phyloP scores from a whole-genome alignment of 148 eudicot genomes.

The Polygonum aviculare region DNA sequence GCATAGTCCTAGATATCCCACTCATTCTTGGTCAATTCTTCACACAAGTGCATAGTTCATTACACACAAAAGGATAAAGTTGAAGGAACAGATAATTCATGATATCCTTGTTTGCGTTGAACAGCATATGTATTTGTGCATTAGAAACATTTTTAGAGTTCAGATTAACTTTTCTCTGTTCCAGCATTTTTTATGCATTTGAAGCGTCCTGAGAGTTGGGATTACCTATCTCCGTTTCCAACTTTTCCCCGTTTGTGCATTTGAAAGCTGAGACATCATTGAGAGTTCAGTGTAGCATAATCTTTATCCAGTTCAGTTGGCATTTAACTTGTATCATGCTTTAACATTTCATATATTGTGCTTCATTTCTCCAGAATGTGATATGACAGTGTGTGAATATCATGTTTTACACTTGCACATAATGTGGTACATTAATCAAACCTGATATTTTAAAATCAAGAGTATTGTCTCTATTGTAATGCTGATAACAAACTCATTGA shows the following conservation, averaged over 20 bases:
- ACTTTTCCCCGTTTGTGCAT: neutral
- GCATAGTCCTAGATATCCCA: neutral
- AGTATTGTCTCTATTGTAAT: neutral
- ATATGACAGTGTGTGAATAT: neutral
- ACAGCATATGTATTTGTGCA: neutral
- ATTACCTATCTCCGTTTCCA: neutral
- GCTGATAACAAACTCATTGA: neutral
- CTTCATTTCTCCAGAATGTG: neutral
- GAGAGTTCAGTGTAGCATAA: neutral
- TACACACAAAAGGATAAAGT: neutral
- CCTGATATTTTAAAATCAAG: too few species aligned
- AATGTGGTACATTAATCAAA: neutral
- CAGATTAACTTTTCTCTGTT: neutral
- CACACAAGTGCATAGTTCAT: neutral
- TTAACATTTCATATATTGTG: neutral
- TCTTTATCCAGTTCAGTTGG: neutral
- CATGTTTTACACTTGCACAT: neutral
- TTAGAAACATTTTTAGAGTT: neutral
- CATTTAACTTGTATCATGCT: neutral
- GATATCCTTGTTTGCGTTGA: neutral
- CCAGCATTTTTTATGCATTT: neutral
- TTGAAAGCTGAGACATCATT: neutral
- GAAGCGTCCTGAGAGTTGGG: neutral
- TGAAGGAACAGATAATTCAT: neutral
- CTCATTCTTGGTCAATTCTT: neutral